Conservation (phyloP, 768 basidiomycete species). For the Termitomyces sp. region DNA sequence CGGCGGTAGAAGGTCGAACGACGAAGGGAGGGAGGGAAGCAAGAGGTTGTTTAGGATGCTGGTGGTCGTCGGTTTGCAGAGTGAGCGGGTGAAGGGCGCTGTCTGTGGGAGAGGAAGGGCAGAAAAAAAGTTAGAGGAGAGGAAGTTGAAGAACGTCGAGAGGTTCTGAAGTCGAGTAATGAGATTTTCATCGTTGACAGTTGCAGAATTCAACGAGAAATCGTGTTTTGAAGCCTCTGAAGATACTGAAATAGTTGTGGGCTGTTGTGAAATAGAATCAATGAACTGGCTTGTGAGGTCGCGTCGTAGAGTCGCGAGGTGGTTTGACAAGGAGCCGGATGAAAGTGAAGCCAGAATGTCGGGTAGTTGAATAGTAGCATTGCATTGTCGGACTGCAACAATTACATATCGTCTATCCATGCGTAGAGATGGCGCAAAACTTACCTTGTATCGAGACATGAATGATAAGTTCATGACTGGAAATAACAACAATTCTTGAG, state of each 20-base stretch:
- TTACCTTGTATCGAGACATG: constrained; percentile 46
- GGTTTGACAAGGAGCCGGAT: constrained; percentile 45
- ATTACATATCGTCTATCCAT: not conserved
- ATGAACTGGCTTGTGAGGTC: constrained; percentile 60
- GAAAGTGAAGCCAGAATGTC: constrained; percentile 60
- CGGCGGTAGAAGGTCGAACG: constrained; percentile 51
- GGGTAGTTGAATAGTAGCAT: constrained; percentile 45
- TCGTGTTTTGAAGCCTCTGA: constrained; percentile 37
- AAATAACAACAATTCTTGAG: constrained; percentile 51
- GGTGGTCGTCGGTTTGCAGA: constrained; percentile 57
- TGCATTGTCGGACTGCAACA: constrained; percentile 54
- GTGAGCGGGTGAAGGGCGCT: constrained; percentile 46
- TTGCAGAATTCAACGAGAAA: constrained; percentile 44
- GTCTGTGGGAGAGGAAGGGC: constrained; percentile 46
- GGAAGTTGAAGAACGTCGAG: constrained; percentile 56
- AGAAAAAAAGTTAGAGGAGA: constrained; percentile 54
- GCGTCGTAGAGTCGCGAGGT: constrained; percentile 60
- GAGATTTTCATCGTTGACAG: constrained; percentile 36
- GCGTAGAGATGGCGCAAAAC: constrained; percentile 1
- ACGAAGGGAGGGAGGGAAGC: constrained; percentile 65
- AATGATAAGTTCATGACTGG: constrained; percentile 46
- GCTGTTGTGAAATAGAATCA: constrained; percentile 53
- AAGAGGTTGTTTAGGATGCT: constrained; percentile 67
- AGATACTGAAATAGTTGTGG: constrained; percentile 37
- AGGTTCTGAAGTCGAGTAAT: constrained; percentile 51